A percentile compares a stretch with the other conserved stretches of the same genome.
Conservation (phyloP, 805 yeast species). For the Wickerhamiella occidentalis region DNA sequence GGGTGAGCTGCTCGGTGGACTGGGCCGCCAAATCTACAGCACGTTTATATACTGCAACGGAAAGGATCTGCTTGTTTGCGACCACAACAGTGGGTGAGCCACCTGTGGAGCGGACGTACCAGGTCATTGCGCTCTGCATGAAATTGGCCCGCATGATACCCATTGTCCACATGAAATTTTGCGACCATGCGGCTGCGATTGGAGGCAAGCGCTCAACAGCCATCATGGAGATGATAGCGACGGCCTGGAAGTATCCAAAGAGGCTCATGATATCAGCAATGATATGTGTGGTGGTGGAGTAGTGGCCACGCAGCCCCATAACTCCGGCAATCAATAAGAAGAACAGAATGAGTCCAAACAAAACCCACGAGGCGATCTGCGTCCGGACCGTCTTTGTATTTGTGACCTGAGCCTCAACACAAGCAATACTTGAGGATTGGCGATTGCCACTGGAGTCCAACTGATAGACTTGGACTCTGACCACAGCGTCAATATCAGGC, state of each 20-base stretch:
- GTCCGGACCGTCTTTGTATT: slow-evolving; percentile 94
- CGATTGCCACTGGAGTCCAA: slow-evolving; percentile 31
- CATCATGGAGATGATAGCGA: slow-evolving; percentile 91
- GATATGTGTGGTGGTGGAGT: slow-evolving; percentile 82
- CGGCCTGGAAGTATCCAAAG: slow-evolving; percentile 84
- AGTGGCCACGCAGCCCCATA: slow-evolving; percentile 76
- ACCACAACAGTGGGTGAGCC: slow-evolving; percentile 73
- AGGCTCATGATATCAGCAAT: slow-evolving; percentile 92
- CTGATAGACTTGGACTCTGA: slow-evolving; percentile 54
- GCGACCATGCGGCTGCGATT: slow-evolving; percentile 95
- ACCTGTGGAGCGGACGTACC: slow-evolving; percentile 50
- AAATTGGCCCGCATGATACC: slow-evolving; percentile 70
- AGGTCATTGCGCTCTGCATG: slow-evolving; percentile 42
- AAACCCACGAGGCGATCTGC: slow-evolving; percentile 87
- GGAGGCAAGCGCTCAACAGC: slow-evolving; percentile 90
- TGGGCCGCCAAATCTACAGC: slow-evolving; percentile 16
- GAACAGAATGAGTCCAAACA: slow-evolving; percentile 73
- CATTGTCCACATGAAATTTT: slow-evolving; percentile 92
- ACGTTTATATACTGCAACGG: slow-evolving; percentile 65
- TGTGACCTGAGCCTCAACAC: slow-evolving; percentile 76
- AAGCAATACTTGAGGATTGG: slow-evolving; percentile 50
- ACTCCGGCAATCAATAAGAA: slow-evolving; percentile 82
- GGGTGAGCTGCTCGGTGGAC: neutral
- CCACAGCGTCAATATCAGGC: slow-evolving; percentile 92
- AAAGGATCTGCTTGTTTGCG: slow-evolving; percentile 47